Base-by-base conservation (phyloP, 331 rosid genomes). In the Quercus lobata region DNA sequence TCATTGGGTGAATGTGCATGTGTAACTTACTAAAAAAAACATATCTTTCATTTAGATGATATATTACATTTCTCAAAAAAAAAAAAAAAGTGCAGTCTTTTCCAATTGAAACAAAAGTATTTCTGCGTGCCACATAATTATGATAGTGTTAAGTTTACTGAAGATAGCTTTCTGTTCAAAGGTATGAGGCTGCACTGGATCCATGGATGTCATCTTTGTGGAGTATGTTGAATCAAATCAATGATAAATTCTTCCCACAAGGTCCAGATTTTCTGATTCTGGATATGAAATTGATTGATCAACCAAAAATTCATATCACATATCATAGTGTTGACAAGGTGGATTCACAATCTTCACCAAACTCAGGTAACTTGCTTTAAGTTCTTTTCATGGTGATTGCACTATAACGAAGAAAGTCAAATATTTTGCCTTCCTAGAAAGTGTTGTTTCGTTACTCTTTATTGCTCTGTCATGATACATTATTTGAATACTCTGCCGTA, bases 151-250 rank as follows among this genome's bases (percentile, higher is more conserved):
- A 7, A 53, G 29, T 44, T 21, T 70, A 76, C 80, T 80, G 57
- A 66, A 58, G 71, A 35, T 56, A 58, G 81, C 69, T 74, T 62
- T 37, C 58, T 69, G 24, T 76, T 72, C 69, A 70, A 72, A 93
- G 99, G 79, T 95, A 91, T 74, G 99, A 95, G 86, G 99, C 93
- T 83, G 92, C 94, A 76, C 90, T 95, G 81, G 99, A 95, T 90
- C 92, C 96, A 32, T 95, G 99, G 97, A 86, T 93, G 91, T 72
- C 86, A 80, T 91, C 96, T 49, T 77, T 95, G 66, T 95, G 97
- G 97, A 83, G 76, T 69, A 80, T 68, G 35, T 85, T 95, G 86
- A 75, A 82, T 81, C 77, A 74, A 65, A 80, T 79, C 61, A 82
- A 87, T 85, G 93, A 88, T 15, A 86, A 82, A 69, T 85, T 86